These are phyloP conservation scores for Aspergillus floridensis DNA, from an alignment of 2,329 filamentous ascomycete species.

Conservation along the genomic window DNA sequence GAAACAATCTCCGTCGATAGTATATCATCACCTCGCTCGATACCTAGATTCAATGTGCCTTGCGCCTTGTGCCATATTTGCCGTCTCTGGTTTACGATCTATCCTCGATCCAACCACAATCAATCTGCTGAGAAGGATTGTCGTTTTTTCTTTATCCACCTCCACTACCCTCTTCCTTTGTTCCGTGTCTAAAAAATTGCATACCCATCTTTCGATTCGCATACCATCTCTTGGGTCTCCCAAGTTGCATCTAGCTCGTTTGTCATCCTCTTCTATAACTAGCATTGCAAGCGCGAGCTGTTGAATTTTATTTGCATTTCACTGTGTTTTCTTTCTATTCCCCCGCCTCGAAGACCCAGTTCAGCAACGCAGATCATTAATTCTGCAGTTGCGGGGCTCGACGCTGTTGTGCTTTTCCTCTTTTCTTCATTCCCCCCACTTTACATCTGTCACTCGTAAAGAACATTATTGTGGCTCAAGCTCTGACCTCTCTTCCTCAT, in stretches of 20 bases:
- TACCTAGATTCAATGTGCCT: conserved; percentile 5
- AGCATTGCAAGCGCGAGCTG: conserved; percentile 49
- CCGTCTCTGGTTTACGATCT: conserved; percentile 15
- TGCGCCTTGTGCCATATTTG: conserved; percentile 16
- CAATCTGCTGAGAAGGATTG: conserved; percentile 9
- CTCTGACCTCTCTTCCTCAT: conserved; percentile 10
- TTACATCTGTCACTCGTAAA: conserved; percentile 9
- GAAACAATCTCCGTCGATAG: conserved; percentile 5
- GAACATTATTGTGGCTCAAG: conserved; percentile 23
- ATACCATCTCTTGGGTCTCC: conserved; percentile 30
- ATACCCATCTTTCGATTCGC: conserved; percentile 36
- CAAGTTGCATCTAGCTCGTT: conserved; percentile 33
- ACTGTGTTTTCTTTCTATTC: conserved; percentile 5
- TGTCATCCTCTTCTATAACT: conserved; percentile 36
- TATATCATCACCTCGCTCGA: conserved; percentile 11
- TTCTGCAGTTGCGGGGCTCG: background rate
- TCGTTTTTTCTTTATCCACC: conserved; percentile 8
- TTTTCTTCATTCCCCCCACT: background rate
- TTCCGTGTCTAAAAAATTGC: conserved; percentile 32
- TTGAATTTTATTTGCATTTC: conserved; percentile 32
- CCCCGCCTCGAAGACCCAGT: conserved; percentile 2
- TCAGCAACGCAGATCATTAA: background rate
- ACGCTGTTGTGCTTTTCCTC: background rate
- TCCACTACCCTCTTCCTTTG: conserved; percentile 6
- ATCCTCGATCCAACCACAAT: conserved; percentile 11